phyloP scores from a whole-genome alignment of 768 basidiomycete genomes.

The Boletus edulis region DNA sequence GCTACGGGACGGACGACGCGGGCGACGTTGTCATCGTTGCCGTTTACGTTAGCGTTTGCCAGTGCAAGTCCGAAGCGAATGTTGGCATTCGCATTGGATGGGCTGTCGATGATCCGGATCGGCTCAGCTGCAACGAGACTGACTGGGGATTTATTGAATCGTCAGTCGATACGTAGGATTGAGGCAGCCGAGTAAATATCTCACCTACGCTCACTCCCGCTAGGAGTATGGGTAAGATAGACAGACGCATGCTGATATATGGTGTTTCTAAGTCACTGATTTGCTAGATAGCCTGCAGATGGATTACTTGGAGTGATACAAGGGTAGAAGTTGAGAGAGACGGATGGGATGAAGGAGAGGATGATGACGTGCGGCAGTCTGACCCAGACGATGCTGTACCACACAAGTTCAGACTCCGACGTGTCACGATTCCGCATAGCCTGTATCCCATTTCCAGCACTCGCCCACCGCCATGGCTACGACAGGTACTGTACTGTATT shows the following conservation, averaged over 20 bases:
- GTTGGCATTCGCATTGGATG: constrained; percentile 30
- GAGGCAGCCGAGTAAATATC: constrained; percentile 3
- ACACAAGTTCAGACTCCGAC: constrained; percentile 25
- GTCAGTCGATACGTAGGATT: neutral
- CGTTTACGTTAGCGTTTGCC: constrained; percentile 31
- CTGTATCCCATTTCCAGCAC: neutral
- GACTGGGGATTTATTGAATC: constrained; percentile 12
- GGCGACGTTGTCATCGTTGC: constrained; percentile 25
- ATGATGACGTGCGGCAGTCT: neutral
- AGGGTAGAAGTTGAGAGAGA: neutral
- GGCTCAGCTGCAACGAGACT: constrained; percentile 48
- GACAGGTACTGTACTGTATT: no score
- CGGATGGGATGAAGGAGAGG: neutral
- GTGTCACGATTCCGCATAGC: neutral
- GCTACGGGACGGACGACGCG: constrained; percentile 15
- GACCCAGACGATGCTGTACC: constrained; percentile 2
- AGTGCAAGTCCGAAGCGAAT: constrained; percentile 40
- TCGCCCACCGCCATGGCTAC: constrained; percentile 1
- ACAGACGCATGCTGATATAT: constrained; percentile 34
- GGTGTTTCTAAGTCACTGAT: neutral
- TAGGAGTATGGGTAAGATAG: constrained; percentile 35
- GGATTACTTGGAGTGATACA: neutral
- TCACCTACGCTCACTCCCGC: constrained; percentile 35
- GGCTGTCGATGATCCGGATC: constrained; percentile 42
- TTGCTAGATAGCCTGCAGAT: neutral